Base-by-base conservation (phyloP, 2,329 filamentous ascomycete species). In the Dactylellina parvicollis region DNA sequence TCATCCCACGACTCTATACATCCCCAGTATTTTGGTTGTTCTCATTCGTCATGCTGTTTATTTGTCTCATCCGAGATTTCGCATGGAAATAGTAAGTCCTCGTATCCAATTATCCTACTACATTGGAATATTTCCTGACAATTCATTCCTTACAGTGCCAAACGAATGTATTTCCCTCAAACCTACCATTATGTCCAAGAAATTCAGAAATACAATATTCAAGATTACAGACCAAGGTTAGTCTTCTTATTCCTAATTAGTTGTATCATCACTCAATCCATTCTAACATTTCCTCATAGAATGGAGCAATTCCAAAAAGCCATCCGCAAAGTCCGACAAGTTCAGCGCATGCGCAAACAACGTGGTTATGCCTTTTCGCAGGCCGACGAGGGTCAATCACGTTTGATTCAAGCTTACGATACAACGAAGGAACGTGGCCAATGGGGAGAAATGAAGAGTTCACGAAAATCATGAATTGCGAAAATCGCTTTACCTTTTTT, bases 261-360 rank as follows among this genome's bases (percentile, higher is more conserved):
- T 26, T 44, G 38, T 56, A 38, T 20, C n/a, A 10, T 46, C 12
- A 1, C 52, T 14, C 20, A 36, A 61, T 5, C n/a, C 18, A 30
- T 40, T 16, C 54, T 76, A 46, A 76, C 49, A 52, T 46, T 26
- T 77, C 80, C 62, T n/a, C 24, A 74, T 75, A 94, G 91, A 79
- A 99, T 99, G 95, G 95, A 99, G 80, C 95, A 99, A 82, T 99
- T 99, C 85, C 95, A 99, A 83, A 99, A 99, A 83, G 95, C 95
- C 20, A 98, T 99, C 79, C 90, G 95, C 79, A 99, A 99, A 83
- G 95, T 99, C 59, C 88, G 95, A 56, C 95, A 99, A 82, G 95
- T 98, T 40, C 95, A 98, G 83, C 91, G 95, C 76, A 99, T 98
- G 95, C 92, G 95, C 80, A 99, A 99, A 83, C 95, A 99, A 83